Conservation (phyloP, 495 filamentous ascomycete species). For the Tuber magnatum region DNA sequence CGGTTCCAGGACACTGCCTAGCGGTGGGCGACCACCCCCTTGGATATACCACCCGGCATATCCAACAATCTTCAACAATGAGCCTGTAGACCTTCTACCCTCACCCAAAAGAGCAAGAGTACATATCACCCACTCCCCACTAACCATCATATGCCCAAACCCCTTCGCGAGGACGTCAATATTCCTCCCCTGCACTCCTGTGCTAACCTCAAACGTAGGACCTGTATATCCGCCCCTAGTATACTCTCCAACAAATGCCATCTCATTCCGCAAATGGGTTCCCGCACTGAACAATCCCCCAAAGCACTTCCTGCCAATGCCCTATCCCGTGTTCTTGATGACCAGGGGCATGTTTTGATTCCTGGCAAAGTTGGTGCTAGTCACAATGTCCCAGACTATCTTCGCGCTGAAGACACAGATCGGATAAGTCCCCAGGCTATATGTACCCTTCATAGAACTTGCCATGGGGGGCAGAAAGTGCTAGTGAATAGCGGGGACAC, state of each 20-base stretch:
- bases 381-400: conserved; percentile 51
- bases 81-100: not conserved
- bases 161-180: conserved; percentile 49
- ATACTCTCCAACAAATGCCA: conserved; percentile 16
- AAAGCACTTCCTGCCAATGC: too few species aligned
- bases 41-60: conserved; percentile 49
- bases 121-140: conserved; percentile 44
- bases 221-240: conserved; percentile 42
- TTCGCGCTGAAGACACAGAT: conserved; percentile 55
- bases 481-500: conserved; percentile 48
- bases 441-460: conserved; percentile 40
- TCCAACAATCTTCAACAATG: conserved; percentile 44
- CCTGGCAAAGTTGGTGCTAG: conserved; percentile 57
- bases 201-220: conserved; percentile 51
- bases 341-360: conserved; percentile 54
- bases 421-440: conserved; percentile 54
- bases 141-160: conserved; percentile 50
- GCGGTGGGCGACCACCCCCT: conserved; percentile 55
- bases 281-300: too few species aligned
- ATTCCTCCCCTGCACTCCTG: conserved; percentile 50
- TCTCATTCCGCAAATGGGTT: too few species aligned
- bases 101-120: not conserved
- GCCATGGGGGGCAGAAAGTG: conserved; percentile 42
- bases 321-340: conserved; percentile 5
- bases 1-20: conserved; percentile 49